Percentiles rank a stretch among this genome's conserved stretches.
Evolutionary conservation across 2,329 filamentous ascomycete species (phyloP).

Genomic region (Rhynchosporium secalis): DNA sequence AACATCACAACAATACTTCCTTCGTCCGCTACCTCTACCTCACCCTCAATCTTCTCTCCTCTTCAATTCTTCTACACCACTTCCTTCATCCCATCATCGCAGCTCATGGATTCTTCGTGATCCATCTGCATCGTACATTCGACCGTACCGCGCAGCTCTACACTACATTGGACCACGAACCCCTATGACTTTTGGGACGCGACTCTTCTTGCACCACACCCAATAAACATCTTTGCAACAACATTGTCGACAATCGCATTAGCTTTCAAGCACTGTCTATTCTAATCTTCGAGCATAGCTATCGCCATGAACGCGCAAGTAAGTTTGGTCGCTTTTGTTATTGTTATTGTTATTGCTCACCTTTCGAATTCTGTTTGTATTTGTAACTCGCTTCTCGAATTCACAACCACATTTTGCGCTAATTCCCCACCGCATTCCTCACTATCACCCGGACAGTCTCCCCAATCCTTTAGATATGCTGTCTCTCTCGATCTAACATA

Average conservation of each 20-base stretch:
- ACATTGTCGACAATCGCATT: slow-evolving; percentile 21
- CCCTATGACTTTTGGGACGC: slow-evolving; percentile 35
- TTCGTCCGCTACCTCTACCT: neutral
- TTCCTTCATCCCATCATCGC: slow-evolving; percentile 17
- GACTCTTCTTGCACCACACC: slow-evolving; percentile 26
- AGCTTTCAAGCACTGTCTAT: slow-evolving; percentile 28
- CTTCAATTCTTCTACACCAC: neutral
- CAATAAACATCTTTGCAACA: slow-evolving; percentile 25
- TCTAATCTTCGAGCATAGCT: slow-evolving; percentile 30
- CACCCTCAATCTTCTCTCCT: slow-evolving; percentile 3
- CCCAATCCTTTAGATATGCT: slow-evolving; percentile 18
- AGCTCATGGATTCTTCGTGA: slow-evolving; percentile 23
- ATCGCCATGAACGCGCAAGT: slow-evolving; percentile 46
- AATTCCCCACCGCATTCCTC: slow-evolving; percentile 27
- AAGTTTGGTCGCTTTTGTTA: slow-evolving; percentile 31
- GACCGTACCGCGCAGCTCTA: slow-evolving; percentile 20
- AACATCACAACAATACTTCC: slow-evolving; percentile 20
- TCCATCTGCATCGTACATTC: slow-evolving; percentile 18
- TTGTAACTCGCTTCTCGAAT: neutral
- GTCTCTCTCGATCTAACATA: slow-evolving; percentile 28
- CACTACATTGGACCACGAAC: slow-evolving; percentile 17
- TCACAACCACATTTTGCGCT: slow-evolving; percentile 22
- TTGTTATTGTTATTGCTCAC: slow-evolving; percentile 18
- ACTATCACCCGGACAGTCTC: slow-evolving; percentile 28
- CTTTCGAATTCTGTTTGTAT: neutral